These are phyloP conservation scores for Metschnikowia corniflorae DNA, from an alignment of 805 yeast genomes.

Conservation along the genomic window DNA sequence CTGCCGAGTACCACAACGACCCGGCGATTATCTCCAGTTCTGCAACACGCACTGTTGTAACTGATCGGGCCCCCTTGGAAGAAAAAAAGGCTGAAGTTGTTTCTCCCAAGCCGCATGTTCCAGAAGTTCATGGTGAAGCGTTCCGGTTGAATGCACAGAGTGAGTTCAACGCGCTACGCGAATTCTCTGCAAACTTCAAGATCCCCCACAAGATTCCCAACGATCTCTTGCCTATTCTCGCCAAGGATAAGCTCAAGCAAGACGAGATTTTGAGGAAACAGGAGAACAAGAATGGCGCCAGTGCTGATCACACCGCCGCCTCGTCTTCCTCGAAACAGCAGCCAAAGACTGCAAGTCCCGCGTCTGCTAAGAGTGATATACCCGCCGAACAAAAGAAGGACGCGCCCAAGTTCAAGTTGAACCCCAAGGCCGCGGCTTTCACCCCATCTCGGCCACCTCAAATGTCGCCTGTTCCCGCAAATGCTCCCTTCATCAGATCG, in stretches of 20 bases:
- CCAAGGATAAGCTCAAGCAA: constrained; percentile 66
- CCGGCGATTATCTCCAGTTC: constrained; percentile 65
- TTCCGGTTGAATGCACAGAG: constrained; percentile 50
- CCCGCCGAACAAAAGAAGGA: constrained; percentile 5
- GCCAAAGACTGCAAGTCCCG: constrained; percentile 6
- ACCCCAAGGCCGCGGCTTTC: constrained; percentile 65
- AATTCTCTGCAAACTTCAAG: constrained; percentile 79
- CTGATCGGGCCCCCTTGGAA: neutral
- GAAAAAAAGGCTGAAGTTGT: constrained; percentile 15
- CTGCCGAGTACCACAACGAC: constrained; percentile 51
- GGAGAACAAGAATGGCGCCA: constrained; percentile 9
- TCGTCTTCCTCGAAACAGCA: constrained; percentile 11
- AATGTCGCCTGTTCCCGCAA: constrained; percentile 27
- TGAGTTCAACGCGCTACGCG: constrained; percentile 66
- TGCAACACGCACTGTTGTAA: constrained; percentile 23
- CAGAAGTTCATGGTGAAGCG: constrained; percentile 29
- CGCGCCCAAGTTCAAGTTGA: constrained; percentile 59
- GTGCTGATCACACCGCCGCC: constrained; percentile 6
- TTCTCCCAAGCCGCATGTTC: constrained; percentile 7
- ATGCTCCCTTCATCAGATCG: constrained; percentile 21
- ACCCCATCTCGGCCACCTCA: constrained; percentile 44
- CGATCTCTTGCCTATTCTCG: constrained; percentile 64
- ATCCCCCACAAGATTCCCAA: constrained; percentile 58
- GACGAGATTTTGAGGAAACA: constrained; percentile 52
- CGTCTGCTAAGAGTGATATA: constrained; percentile 3